Base-by-base conservation (phyloP, 257 asterid species). In the Salvia hispanica region DNA sequence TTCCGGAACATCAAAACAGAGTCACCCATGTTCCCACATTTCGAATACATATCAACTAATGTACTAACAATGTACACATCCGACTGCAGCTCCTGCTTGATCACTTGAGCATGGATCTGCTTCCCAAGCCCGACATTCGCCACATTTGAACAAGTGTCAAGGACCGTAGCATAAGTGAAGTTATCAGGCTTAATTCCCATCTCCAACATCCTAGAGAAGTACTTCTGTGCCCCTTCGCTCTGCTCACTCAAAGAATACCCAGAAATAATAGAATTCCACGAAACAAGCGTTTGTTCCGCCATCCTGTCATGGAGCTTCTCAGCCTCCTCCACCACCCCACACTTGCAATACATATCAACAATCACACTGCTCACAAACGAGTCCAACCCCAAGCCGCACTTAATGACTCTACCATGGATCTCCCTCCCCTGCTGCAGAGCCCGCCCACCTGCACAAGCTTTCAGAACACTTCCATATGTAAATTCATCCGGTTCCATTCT, bases 1-100 rank as follows among this genome's bases (percentile, higher is more conserved):
- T 88, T 89, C 13, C 88, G 86, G 36, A 92, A 92, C 76, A 82
- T 82, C 75, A 90, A 68, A 77, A 80, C 59, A 1, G 91, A 85
- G 59, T 88, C 98, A 21, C 80, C 77, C 91, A 90, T 59, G 84
- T 81, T 77, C 64, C 97, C 98, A 50, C 98, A 89, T 62, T 92
- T 92, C 0, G 98, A 90, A 54, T 92, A 92, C 98, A 92, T 92
- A 81, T 92, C 98, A 36, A 92, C 98, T 36, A 92, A 84, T 31
- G 98, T 92, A 62, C 98, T 92, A 16, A 81, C 73, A 40, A 92
- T 86, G 67, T 83, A 92, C 52, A 76, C 92, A 52, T 90, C 98
- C 9, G 83, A 71, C 63, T 75, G 88, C 83, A 90, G 58, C 58
- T 92, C 97, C 68, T 86, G 88, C 85, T 92, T 92, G 81, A 90